These are phyloP conservation scores for Leishmania martiniquensis DNA, from an alignment of 208 protist species.

Conservation along the genomic window DNA sequence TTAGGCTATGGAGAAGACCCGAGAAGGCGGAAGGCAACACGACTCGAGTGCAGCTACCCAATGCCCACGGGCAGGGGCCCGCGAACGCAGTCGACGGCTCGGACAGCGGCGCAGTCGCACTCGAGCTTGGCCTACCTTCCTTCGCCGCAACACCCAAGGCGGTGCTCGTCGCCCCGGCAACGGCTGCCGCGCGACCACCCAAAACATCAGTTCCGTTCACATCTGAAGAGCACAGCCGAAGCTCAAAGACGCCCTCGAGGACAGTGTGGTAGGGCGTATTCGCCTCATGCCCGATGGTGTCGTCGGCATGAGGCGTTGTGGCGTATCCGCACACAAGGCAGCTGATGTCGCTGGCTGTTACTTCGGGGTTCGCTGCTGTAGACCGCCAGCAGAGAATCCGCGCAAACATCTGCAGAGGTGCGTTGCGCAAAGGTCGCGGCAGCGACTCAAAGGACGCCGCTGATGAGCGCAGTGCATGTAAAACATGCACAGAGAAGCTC, in stretches of 20 bases:
- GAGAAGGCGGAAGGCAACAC: slow-evolving; percentile 11
- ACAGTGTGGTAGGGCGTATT: background rate
- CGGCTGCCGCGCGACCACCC: background rate
- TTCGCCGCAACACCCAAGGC: background rate
- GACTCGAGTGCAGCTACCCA: background rate
- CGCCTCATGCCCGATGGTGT: background rate
- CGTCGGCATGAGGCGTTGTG: background rate
- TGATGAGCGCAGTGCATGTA: slow-evolving; percentile 10
- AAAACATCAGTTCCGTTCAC: background rate
- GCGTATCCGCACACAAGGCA: slow-evolving; percentile 16
- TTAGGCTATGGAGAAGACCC: background rate
- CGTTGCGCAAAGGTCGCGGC: background rate
- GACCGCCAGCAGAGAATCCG: slow-evolving; percentile 14
- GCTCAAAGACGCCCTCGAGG: slow-evolving; percentile 17
- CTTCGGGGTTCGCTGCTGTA: background rate
- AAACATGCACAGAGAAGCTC: slow-evolving; percentile 19
- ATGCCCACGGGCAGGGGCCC: background rate
- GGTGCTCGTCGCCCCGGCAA: background rate
- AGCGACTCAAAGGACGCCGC: background rate
- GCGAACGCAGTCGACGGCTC: background rate
- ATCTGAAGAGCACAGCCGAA: background rate
- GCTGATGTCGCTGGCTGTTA: background rate
- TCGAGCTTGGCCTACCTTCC: background rate
- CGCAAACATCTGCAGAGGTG: background rate
- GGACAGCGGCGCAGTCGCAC: background rate